Percentiles rank a stretch among this genome's conserved stretches.
These are phyloP conservation scores for Fusarium goolgardi DNA, from an alignment of 2,329 filamentous ascomycete genomes.

Conservation along the genomic window DNA sequence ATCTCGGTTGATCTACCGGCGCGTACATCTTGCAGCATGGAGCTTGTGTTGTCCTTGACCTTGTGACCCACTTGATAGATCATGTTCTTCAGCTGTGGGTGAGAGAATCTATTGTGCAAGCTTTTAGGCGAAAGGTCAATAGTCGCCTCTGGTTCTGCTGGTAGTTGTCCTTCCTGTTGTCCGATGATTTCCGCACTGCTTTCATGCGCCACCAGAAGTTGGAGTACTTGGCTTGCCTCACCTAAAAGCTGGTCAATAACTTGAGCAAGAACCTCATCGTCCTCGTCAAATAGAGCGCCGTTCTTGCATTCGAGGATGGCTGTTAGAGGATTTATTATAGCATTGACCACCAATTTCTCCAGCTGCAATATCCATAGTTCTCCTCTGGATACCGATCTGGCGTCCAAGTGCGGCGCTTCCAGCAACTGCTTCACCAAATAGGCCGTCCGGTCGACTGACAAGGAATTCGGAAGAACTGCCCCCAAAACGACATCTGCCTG, in stretches of 20 bases:
- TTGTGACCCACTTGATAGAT: conserved; percentile 61
- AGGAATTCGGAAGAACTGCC: conserved; percentile 53
- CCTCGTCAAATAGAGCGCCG: conserved; percentile 76
- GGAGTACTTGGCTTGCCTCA: conserved; percentile 82
- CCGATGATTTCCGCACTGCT: conserved; percentile 55
- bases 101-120: conserved; percentile 58
- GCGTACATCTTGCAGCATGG: conserved; percentile 70
- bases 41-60: conserved; percentile 67
- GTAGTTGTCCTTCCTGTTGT: conserved; percentile 1
- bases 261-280: conserved; percentile 60
- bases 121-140: conserved; percentile 31
- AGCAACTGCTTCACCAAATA: conserved; percentile 59
- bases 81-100: conserved; percentile 56
- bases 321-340: conserved; percentile 86
- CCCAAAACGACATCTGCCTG: conserved; percentile 62
- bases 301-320: conserved; percentile 81
- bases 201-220: conserved; percentile 72
- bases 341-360: conserved; percentile 86
- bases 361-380: conserved; percentile 74
- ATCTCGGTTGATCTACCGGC: conserved; percentile 67
- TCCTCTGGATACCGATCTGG: conserved; percentile 52
- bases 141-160: conserved; percentile 3
- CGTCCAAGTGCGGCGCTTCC: conserved; percentile 57
- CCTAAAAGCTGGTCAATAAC: conserved; percentile 76
- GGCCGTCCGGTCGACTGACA: conserved; percentile 27